Evolutionary conservation across 345 rosid genomes (phyloP).

Genomic region (Cardamine resedifolia): DNA sequence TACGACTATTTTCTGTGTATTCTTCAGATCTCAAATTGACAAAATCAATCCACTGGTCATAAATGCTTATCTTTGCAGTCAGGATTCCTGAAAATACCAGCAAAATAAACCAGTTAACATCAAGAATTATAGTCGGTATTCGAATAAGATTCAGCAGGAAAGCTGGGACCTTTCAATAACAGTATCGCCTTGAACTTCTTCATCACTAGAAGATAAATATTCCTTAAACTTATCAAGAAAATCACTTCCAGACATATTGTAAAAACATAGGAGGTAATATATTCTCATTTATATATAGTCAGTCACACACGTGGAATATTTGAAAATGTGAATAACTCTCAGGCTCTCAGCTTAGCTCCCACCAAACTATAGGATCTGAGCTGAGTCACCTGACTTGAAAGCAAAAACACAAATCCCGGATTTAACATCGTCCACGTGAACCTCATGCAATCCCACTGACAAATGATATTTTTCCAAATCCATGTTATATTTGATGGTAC

Average conservation of each 20-base stretch:
- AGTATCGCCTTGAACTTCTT: constrained; percentile 63
- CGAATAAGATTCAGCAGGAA: neutral
- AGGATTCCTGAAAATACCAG: constrained; percentile 69
- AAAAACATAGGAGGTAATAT: no score
- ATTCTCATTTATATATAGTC: no score
- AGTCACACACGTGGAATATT: no score
- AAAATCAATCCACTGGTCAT: constrained; percentile 91
- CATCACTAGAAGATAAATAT: constrained; percentile 61
- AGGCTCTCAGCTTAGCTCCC: neutral
- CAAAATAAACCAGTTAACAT: neutral
- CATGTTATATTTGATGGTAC: neutral
- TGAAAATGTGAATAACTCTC: neutral
- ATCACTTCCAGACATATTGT: constrained; percentile 76
- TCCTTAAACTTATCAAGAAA: constrained; percentile 73
- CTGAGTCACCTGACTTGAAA: neutral
- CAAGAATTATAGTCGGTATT: neutral
- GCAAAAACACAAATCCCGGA: neutral
- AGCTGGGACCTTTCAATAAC: constrained; percentile 61
- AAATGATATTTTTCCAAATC: neutral
- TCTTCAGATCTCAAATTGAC: constrained; percentile 91
- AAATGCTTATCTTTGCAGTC: constrained; percentile 88
- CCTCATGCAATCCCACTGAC: neutral
- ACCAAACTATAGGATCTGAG: neutral
- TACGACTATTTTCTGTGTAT: constrained; percentile 80
- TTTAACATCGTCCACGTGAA: neutral